phyloP scores from a whole-genome alignment of 2,329 filamentous ascomycete genomes.

The Hansfordia pulvinata region DNA sequence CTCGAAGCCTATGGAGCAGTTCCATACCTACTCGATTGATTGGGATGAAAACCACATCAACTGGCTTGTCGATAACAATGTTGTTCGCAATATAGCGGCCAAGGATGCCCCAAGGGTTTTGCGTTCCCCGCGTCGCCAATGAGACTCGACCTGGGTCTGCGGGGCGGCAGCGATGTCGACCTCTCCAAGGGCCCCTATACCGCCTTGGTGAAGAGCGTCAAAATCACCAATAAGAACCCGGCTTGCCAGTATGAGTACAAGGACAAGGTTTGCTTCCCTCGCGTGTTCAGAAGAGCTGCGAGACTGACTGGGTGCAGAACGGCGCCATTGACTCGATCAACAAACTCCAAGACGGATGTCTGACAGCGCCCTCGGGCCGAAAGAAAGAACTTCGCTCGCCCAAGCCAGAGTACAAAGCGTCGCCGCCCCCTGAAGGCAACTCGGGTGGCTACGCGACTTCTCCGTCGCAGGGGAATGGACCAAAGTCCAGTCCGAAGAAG shows the following conservation, averaged over 20 bases:
- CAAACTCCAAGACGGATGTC: constrained; percentile 12
- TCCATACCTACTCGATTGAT: constrained; percentile 19
- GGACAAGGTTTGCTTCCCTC: constrained; percentile 10
- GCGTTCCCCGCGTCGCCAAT: constrained; percentile 16
- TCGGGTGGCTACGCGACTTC: too few species aligned
- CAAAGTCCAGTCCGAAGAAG: too few species aligned
- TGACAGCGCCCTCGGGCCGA: too few species aligned
- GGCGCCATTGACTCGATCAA: constrained; percentile 12
- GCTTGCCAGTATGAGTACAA: constrained; percentile 16
- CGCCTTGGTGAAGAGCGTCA: constrained; percentile 17
- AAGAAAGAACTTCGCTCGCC: too few species aligned
- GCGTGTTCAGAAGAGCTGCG: neutral
- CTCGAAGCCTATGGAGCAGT: constrained; percentile 13
- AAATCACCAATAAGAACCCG: constrained; percentile 18
- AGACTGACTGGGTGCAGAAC: constrained; percentile 10
- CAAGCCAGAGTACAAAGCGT: too few species aligned
- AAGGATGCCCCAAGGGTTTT: constrained; percentile 11
- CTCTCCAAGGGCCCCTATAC: constrained; percentile 13
- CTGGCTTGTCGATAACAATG: constrained; percentile 15
- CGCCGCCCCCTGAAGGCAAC: too few species aligned
- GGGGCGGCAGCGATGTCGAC: constrained; percentile 17
- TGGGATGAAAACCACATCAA: constrained; percentile 15
- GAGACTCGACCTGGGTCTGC: constrained; percentile 17
- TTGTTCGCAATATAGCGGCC: constrained; percentile 12
- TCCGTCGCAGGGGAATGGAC: too few species aligned